Base-by-base conservation (phyloP, 371 early-diverging fungal genomes). In the Aphelidium insulamus region DNA sequence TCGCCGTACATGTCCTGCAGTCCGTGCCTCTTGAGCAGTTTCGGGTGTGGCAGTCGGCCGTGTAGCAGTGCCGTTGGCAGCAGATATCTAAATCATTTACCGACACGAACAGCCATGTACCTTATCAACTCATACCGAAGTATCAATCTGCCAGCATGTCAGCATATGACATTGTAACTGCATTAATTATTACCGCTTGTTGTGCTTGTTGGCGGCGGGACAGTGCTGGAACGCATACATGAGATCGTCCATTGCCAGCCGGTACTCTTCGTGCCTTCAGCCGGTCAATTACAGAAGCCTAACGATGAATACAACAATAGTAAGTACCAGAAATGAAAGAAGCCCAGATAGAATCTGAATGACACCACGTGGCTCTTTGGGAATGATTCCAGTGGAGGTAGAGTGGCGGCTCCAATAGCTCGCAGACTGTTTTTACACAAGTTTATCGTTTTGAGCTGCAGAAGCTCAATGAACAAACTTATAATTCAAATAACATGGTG, bases 361-460 rank as follows among this genome's bases (percentile, higher is more conserved):
- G 77, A 70, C 3, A 85, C 76, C 36, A 75, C 72, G 50, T 91
- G 78, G 25, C 77, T 48, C 41, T 76, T 72, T 7, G 92, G 84
- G 41, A 66, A 91, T 16, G 52, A 23, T 0, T 60, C 57, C n/a
- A 88, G 40, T 0, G 49, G 36, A 2, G 87, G 87, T 34, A 86
- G 45, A 48, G 80, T 80, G 1, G 65, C 49, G 2, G 69, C 67
- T 9, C 54, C 54, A 0, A 87, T 48, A 3, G 80, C 76, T n/a
- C 73, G 52, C n/a, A 81, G 43, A 28, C 84, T 66, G 38, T 76
- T 87, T 24, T 62, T 62, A 38, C 83, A 82, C 11, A 90, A 51
- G 39, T 83, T 81, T 34, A 73, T 70, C 30, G 74, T 72, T 31
- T 66, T 67, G 20, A 84, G 49, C 67, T 68, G 42, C 46, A 26